Percentiles rank a stretch among this genome's conserved stretches.
phyloP scores from a whole-genome alignment of 179 eudicot genomes.

The Actinidia arguta region DNA sequence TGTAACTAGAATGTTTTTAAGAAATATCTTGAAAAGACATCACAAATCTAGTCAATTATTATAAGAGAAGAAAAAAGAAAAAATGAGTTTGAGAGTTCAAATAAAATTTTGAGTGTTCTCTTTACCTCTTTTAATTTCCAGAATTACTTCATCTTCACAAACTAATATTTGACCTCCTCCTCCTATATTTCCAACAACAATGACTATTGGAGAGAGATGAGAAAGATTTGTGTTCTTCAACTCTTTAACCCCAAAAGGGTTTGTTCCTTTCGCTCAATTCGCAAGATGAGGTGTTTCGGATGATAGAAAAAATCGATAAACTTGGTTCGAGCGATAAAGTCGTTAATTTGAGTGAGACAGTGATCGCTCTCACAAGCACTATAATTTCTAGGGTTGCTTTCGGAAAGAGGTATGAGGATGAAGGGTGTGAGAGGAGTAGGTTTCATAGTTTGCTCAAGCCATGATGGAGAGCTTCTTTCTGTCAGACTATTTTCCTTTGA shows the following conservation, averaged over 20 bases:
- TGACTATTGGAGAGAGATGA: slow-evolving; percentile 18
- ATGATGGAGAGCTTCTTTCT: slow-evolving; percentile 13
- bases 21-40: no score
- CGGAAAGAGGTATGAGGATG: slow-evolving; percentile 33
- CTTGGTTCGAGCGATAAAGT: not conserved
- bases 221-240: slow-evolving; percentile 13
- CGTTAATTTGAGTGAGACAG: slow-evolving; percentile 22
- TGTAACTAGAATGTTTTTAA: no score
- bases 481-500: slow-evolving; percentile 34
- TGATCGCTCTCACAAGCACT: slow-evolving; percentile 19
- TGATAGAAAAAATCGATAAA: not conserved
- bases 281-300: slow-evolving; percentile 8
- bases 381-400: slow-evolving; percentile 29
- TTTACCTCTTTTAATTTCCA: no score
- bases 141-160: no score
- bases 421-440: not conserved
- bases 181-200: slow-evolving; percentile 6
- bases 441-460: slow-evolving; percentile 18
- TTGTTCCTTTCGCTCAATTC: slow-evolving; percentile 12
- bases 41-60: no score
- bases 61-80: no score
- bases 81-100: no score
- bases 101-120: no score
- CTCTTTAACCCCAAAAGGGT: slow-evolving; percentile 10
- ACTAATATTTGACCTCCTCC: no score